phyloP scores from a whole-genome alignment of 805 yeast genomes.

The Saccharomycopsis sp. region DNA sequence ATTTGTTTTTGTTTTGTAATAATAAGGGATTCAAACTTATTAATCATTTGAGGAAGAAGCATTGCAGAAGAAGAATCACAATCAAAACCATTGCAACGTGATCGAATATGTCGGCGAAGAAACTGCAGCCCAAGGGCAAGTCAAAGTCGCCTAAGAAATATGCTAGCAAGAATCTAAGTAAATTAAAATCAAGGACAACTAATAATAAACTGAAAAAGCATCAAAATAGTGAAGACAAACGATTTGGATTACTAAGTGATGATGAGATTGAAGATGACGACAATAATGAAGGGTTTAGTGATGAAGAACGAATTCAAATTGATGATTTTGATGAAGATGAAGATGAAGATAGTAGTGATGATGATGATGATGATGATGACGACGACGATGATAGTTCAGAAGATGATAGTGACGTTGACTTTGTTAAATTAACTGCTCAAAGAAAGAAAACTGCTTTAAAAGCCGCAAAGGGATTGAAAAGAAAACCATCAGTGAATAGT shows the following conservation, averaged over 20 bases:
- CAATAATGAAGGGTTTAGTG: constrained; percentile 22
- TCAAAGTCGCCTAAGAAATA: not conserved
- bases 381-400: constrained; percentile 32
- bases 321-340: constrained; percentile 23
- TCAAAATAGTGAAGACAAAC: constrained; percentile 19
- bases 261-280: constrained; percentile 24
- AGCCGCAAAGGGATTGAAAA: constrained; percentile 26
- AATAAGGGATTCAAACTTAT: too few species aligned
- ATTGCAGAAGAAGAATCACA: too few species aligned
- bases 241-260: constrained; percentile 35
- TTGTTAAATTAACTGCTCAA: constrained; percentile 61
- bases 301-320: constrained; percentile 20
- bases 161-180: not conserved
- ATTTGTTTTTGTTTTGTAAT: too few species aligned
- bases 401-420: constrained; percentile 62
- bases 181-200: not conserved
- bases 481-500: constrained; percentile 20
- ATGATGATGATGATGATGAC: constrained; percentile 25
- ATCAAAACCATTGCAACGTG: too few species aligned
- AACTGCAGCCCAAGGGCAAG: not conserved
- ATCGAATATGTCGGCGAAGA: too few species aligned
- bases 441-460: constrained; percentile 47
- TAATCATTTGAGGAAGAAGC: too few species aligned
- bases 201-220: not conserved
- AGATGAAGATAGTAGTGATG: constrained; percentile 31